Evolutionary conservation across 73 alveolate genomes (phyloP).

Genomic region (Stentor coeruleus): DNA sequence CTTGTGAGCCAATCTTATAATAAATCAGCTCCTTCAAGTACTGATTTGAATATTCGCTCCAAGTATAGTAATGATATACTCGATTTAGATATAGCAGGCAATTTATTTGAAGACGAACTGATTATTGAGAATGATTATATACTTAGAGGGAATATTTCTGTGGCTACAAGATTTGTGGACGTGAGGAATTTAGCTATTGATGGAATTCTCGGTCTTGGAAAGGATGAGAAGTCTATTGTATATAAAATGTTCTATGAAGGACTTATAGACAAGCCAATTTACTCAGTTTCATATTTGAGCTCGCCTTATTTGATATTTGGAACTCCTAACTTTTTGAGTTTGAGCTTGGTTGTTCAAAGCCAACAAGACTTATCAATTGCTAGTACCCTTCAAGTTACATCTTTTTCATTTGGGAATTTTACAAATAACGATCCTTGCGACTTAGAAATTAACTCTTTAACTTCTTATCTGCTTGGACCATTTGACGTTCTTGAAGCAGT

Average conservation of each 20-base stretch:
- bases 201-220: neutral
- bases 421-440: neutral
- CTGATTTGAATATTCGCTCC: neutral
- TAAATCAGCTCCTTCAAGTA: neutral
- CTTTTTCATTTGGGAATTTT: neutral
- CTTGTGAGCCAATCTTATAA: neutral
- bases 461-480: neutral
- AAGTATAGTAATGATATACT: neutral
- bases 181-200: neutral
- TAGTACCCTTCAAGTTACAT: neutral
- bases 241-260: neutral
- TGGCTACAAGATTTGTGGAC: neutral
- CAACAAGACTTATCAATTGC: neutral
- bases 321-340: neutral
- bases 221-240: neutral
- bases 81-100: neutral
- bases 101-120: neutral
- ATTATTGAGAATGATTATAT: neutral
- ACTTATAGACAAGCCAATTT: neutral
- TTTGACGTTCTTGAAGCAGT: neutral
- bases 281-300: neutral
- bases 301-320: neutral
- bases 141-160: neutral
- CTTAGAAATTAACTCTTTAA: neutral
- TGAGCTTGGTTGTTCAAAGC: neutral